Evolutionary conservation across 495 filamentous ascomycete genomes (phyloP), one percentile per base, ranked within the genome.

Genomic region (Penicillium simplicissimum): DNA sequence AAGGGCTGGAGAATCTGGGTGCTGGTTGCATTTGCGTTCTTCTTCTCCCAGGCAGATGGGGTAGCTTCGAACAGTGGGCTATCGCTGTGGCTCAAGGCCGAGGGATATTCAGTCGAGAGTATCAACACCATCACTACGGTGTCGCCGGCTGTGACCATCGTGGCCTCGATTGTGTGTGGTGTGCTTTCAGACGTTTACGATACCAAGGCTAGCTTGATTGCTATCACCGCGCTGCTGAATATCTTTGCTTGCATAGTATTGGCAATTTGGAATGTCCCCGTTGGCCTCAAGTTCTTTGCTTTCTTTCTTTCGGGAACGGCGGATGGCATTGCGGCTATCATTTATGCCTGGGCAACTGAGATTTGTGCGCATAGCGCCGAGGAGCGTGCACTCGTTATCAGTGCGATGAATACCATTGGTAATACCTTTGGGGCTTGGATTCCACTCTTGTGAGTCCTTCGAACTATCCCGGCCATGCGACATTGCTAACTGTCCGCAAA

Each of bases 321-420:
- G 4, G 60, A 69, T 45, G 69, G 69, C 0, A 69, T 71, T 31
- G 69, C 69, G 21, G 64, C 64, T 33, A 67, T 67, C 36, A 63
- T 71, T 8, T 71, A 66, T 52, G 67, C 69, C 3, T 85, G 82
- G 82, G 82, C 80, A 9, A 78, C 84, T 60, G 84, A 87, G 59
- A 84, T 86, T 38, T 85, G 83, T 61, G 70, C 70, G 10, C 74
- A 75, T 28, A 81, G 82, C 52, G 80, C 80, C 28, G 84, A 87
- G 71, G 83, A 87, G 67, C 70, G 84, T 42, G 83, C 83, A 5
- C 58, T 87, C 19, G 83, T 87, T 10, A 75, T 82, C 40, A 77
- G 77, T 38, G 71, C 76, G 8, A 83, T 84, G 81, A 85, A 84
- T 59, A 79, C 79, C 0, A 66, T 79, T 56, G 78, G 75, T 1